Base-by-base conservation (phyloP, 805 yeast species). In the Candida quercuum region DNA sequence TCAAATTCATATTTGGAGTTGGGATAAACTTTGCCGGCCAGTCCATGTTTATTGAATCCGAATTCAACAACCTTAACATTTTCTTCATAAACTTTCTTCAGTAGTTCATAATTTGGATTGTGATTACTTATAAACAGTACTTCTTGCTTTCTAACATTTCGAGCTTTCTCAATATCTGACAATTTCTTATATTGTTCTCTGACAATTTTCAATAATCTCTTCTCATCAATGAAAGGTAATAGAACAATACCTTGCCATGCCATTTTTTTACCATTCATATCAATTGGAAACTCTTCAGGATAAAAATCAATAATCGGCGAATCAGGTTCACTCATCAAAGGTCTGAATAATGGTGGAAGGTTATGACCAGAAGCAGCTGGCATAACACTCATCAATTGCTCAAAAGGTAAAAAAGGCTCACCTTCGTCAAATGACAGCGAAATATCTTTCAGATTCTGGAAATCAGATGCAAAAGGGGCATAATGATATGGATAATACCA, bases 401-500 rank as follows among this genome's bases (percentile, higher is more conserved):
- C 98, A 61, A 71, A 89, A 2, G 98, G 98, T 46, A 78, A 62
- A 62, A 89, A 88, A 11, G 98, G 97, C 39, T 69, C 67, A 7
- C 96, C 96, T 29, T 57, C 52, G 9, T 69, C 69, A 52, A 89
- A 86, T 22, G 64, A 61, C 15, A 87, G 68, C 1, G 78, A 66
- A 13, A 79, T 55, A 7, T 69, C 74, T 17, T 60, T 51, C 17
- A 74, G 48, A 18, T 78, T 74, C 2, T 60, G 67, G 52, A 93
- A 85, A 59, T 93, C 99, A 6, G 81, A 73, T 0, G 97, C 98
- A 69, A 93, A 89, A 17, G 99, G 99, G 0, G 99, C 98, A 64
- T 93, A 94, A 56, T 93, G 98, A 57, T 81, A 91, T 0, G 98
- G 99, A 52, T 82, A 93, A 60, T 78, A 93, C 99, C 99, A 93